A percentile compares a stretch with the other conserved stretches of the same genome.
Evolutionary conservation across 2,329 filamentous ascomycete species (phyloP).

Genomic region (Pochonia chlamydosporia): DNA sequence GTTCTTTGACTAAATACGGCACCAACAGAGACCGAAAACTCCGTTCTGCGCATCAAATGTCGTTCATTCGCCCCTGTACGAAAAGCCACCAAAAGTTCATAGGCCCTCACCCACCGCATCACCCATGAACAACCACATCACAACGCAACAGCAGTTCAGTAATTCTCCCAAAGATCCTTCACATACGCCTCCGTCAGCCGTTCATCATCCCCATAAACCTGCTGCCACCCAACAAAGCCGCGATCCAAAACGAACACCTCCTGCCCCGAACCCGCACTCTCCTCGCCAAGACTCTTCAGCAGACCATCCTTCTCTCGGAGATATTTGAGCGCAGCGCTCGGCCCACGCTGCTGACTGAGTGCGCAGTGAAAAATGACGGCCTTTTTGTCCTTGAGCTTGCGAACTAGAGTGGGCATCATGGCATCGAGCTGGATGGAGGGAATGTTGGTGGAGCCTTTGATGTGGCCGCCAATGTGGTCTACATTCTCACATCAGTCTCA

Average conservation of each 20-base stretch:
- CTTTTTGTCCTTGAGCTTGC: slow-evolving; percentile 69
- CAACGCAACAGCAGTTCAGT: slow-evolving; percentile 22
- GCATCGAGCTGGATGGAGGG: slow-evolving; percentile 69
- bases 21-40: too few relatives aligned
- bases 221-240: slow-evolving; percentile 87
- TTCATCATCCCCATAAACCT: slow-evolving; percentile 71
- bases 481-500: background rate
- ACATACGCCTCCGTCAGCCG: slow-evolving; percentile 77
- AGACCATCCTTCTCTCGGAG: slow-evolving; percentile 60
- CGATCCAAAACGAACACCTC: slow-evolving; percentile 75
- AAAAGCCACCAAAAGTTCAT: too few relatives aligned
- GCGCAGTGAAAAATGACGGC: slow-evolving; percentile 93
- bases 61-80: background rate
- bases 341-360: slow-evolving; percentile 84
- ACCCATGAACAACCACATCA: too few relatives aligned
- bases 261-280: slow-evolving; percentile 41
- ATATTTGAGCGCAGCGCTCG: slow-evolving; percentile 76
- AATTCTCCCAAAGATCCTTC: slow-evolving; percentile 76
- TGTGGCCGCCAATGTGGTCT: slow-evolving; percentile 92
- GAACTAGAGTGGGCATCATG: slow-evolving; percentile 75
- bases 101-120: too few relatives aligned
- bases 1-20: too few relatives aligned
- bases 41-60: too few relatives aligned
- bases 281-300: slow-evolving; percentile 24
- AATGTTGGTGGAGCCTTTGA: slow-evolving; percentile 68